These are phyloP conservation scores for Erodium texanum DNA, from an alignment of 441 rosid genomes.

Conservation along the genomic window DNA sequence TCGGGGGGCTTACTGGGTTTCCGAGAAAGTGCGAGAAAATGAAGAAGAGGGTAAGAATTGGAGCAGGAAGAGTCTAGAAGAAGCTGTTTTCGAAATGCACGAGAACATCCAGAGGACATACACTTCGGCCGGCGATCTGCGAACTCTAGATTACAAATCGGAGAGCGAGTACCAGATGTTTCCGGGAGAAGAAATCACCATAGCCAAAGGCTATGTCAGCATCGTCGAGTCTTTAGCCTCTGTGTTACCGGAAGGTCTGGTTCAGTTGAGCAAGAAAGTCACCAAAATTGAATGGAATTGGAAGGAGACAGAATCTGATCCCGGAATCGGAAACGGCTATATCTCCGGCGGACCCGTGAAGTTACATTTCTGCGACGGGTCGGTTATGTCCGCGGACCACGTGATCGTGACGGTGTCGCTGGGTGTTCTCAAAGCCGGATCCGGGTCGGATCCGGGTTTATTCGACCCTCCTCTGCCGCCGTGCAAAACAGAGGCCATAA, in stretches of 20 bases:
- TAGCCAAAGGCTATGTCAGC: conserved; percentile 76
- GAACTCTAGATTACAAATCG: conserved; percentile 58
- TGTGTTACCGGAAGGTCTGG: conserved; percentile 55
- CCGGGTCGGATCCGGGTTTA: conserved; percentile 33
- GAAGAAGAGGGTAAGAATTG: no score
- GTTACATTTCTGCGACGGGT: conserved; percentile 75
- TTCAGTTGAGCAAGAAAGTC: conserved; percentile 64
- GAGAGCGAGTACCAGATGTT: conserved; percentile 88
- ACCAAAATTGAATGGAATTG: conserved; percentile 24
- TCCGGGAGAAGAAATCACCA: conserved; percentile 94
- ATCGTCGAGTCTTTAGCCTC: conserved; percentile 67
- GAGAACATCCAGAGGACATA: conserved; percentile 78
- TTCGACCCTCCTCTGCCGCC: conserved; percentile 68
- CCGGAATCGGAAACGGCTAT: conserved; percentile 42
- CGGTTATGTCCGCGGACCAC: conserved; percentile 71
- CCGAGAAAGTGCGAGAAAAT: no score
- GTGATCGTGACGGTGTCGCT: conserved; percentile 81
- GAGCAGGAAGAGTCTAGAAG: conserved; percentile 33
- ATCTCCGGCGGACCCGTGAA: conserved; percentile 37
- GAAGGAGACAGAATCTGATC: no score
- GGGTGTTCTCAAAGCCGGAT: conserved; percentile 81
- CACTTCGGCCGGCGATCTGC: conserved; percentile 79
- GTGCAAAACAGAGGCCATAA: conserved; percentile 69
- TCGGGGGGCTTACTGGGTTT: conserved; percentile 50
- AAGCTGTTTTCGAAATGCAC: conserved; percentile 65